These are phyloP conservation scores for Lycium barbarum DNA, from an alignment of 257 asterid genomes.

Conservation along the genomic window DNA sequence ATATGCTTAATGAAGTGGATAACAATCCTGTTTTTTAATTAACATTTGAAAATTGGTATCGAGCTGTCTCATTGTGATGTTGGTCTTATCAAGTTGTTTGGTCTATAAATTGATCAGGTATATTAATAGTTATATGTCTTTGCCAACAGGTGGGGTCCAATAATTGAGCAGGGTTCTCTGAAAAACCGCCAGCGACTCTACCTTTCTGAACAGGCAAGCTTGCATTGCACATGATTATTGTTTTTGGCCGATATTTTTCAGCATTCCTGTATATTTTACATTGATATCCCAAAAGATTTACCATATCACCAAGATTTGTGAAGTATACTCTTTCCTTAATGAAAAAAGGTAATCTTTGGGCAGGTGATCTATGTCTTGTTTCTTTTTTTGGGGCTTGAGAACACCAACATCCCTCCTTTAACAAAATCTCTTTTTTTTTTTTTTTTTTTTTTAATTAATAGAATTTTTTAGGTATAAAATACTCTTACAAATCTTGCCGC, in stretches of 20 bases:
- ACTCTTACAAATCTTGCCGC: neutral
- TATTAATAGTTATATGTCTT: neutral
- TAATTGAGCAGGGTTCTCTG: constrained; percentile 66
- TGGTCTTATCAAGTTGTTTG: constrained; percentile 20
- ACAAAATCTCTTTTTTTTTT: neutral
- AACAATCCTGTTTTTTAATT: neutral
- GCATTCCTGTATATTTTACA: constrained; percentile 4
- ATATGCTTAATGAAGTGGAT: constrained; percentile 17
- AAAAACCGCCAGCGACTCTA: constrained; percentile 86
- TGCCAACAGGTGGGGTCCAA: constrained; percentile 86
- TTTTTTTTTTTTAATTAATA: constrained; percentile 6
- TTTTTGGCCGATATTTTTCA: neutral
- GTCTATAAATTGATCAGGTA: neutral
- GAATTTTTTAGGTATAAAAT: constrained; percentile 1
- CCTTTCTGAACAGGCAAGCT: constrained; percentile 84
- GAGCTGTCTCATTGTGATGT: constrained; percentile 21
- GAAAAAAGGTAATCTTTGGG: neutral
- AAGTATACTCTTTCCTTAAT: neutral
- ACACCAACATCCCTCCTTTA: neutral
- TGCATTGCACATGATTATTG: neutral
- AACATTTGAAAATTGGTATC: neutral
- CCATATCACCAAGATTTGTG: constrained; percentile 15
- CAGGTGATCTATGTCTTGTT: neutral
- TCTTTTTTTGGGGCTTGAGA: neutral
- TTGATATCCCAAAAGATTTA: constrained; percentile 16